These are phyloP conservation scores for Candida silvicultrix DNA, from an alignment of 805 yeast genomes.

Conservation along the genomic window DNA sequence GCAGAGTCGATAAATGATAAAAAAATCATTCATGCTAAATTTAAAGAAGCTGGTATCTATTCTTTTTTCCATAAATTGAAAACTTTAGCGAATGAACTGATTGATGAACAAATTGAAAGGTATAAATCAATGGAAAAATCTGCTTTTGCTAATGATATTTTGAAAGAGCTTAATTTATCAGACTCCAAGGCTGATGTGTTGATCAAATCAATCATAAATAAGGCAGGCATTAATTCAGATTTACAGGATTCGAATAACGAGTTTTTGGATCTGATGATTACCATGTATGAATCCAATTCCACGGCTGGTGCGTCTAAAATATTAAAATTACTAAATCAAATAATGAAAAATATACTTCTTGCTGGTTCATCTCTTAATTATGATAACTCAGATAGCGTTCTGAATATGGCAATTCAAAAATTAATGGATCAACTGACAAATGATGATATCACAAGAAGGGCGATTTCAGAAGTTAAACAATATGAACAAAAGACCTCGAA, in stretches of 20 bases:
- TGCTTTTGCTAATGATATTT: constrained; percentile 10
- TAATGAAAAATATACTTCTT: constrained; percentile 31
- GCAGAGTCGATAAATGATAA: constrained; percentile 20
- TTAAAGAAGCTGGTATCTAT: constrained; percentile 32
- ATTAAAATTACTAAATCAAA: constrained; percentile 47
- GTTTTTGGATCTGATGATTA: constrained; percentile 46
- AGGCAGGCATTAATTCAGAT: constrained; percentile 41
- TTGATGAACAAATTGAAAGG: constrained; percentile 18
- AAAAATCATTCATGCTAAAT: constrained; percentile 21
- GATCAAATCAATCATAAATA: constrained; percentile 9
- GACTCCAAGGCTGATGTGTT: constrained; percentile 10
- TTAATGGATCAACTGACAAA: constrained; percentile 59
- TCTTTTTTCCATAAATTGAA: constrained; percentile 27
- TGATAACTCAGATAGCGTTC: constrained; percentile 39
- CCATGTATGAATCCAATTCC: constrained; percentile 41
- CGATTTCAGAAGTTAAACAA: constrained; percentile 44
- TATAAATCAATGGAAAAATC: constrained; percentile 13
- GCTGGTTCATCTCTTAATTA: constrained; percentile 28
- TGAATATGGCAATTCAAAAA: constrained; percentile 61
- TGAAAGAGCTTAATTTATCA: constrained; percentile 21
- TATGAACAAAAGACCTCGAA: constrained; percentile 33
- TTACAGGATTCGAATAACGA: constrained; percentile 60
- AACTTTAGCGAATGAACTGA: constrained; percentile 33
- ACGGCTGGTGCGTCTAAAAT: constrained; percentile 38
- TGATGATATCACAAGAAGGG: constrained; percentile 70